A percentile compares a stretch with the other conserved stretches of the same genome.
phyloP scores from a whole-genome alignment of 805 yeast species.

The Cyberlindnera xylosilytica region DNA sequence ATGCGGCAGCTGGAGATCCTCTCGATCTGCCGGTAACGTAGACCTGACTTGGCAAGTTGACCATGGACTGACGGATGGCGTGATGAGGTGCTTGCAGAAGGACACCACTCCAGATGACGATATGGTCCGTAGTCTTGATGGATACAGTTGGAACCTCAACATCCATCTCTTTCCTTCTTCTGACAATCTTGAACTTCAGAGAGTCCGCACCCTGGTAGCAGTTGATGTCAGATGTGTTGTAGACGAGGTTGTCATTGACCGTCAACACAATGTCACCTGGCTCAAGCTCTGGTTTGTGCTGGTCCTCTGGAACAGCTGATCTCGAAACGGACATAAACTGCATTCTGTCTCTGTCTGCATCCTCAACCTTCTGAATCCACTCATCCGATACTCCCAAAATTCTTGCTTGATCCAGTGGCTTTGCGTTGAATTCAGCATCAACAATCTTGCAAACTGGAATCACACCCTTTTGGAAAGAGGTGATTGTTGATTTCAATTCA shows the following conservation, averaged over 20 bases:
- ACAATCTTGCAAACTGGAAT: conserved; percentile 61
- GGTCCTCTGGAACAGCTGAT: conserved; percentile 50
- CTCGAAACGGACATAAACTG: conserved; percentile 72
- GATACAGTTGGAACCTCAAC: conserved; percentile 63
- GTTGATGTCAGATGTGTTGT: conserved; percentile 55
- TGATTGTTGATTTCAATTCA: conserved; percentile 57
- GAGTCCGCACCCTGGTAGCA: conserved; percentile 37
- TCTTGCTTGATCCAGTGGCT: conserved; percentile 72
- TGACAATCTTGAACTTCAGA: conserved; percentile 60
- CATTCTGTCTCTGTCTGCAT: conserved; percentile 57
- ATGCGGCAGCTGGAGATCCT: conserved; percentile 87
- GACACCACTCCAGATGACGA: conserved; percentile 83
- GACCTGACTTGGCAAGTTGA: conserved; percentile 75
- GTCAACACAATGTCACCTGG: conserved; percentile 79
- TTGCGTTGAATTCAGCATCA: conserved; percentile 73
- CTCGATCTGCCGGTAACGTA: conserved; percentile 70
- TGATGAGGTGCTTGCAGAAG: conserved; percentile 87
- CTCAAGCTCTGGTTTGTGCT: conserved; percentile 27
- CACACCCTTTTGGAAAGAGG: conserved; percentile 48
- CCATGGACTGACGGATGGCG: conserved; percentile 83
- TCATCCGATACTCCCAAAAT: conserved; percentile 83
- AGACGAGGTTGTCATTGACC: conserved; percentile 62
- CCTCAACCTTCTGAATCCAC: conserved; percentile 72
- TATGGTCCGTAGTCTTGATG: conserved; percentile 58
- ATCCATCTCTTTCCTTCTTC: conserved; percentile 64